These are phyloP conservation scores for Nothophoma quercina DNA, from an alignment of 2,329 filamentous ascomycete species.

Conservation along the genomic window DNA sequence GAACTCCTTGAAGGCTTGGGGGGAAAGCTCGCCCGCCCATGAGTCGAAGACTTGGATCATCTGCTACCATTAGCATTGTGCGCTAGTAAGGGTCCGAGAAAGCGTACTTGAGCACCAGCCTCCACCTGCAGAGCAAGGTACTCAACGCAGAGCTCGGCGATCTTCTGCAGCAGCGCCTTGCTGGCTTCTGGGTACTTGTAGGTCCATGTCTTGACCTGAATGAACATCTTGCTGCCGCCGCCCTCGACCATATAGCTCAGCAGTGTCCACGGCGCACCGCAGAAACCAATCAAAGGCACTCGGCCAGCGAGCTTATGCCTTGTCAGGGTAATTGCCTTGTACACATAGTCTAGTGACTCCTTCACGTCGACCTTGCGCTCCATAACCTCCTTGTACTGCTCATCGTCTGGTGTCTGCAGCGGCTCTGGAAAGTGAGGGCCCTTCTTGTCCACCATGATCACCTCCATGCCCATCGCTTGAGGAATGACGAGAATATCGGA, in stretches of 20 bases:
- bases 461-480: constrained; percentile 97
- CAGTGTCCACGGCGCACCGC: constrained; percentile 94
- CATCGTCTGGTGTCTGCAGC: constrained; percentile 78
- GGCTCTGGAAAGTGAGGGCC: constrained; percentile 93
- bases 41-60: constrained; percentile 97
- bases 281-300: constrained; percentile 95
- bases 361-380: constrained; percentile 82
- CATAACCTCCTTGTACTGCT: constrained; percentile 82
- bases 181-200: constrained; percentile 85
- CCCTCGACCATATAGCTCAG: constrained; percentile 99
- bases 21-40: constrained; percentile 94
- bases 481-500: constrained; percentile 98
- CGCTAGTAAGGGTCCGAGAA: too few relatives aligned
- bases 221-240: constrained; percentile 93
- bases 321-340: constrained; percentile 91
- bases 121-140: constrained; percentile 91
- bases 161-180: constrained; percentile 85
- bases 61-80: constrained; percentile 51
- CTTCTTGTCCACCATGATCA: constrained; percentile 98
- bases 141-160: constrained; percentile 92
- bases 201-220: constrained; percentile 94
- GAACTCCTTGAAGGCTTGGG: constrained; percentile 82
- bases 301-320: constrained; percentile 85
- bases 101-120: constrained; percentile 81
- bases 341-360: constrained; percentile 89